Conservation (phyloP, 2,329 filamentous ascomycete species). For the Phialocephala sp. region DNA sequence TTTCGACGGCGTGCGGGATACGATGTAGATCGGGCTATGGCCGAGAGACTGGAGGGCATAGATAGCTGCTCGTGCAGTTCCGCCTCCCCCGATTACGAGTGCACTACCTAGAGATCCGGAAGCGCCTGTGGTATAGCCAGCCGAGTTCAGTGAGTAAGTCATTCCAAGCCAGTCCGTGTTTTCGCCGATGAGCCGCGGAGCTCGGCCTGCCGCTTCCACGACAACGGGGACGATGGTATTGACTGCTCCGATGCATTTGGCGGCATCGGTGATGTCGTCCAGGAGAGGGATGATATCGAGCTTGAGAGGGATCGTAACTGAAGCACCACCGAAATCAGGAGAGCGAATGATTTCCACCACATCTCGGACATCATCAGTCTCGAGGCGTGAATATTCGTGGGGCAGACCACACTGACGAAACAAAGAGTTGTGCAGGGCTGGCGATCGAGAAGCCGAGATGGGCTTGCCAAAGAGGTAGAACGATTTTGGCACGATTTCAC, state of each 20-base stretch:
- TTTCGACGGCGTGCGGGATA: conserved; percentile 76
- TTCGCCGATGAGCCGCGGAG: conserved; percentile 71
- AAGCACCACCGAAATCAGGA: conserved; percentile 86
- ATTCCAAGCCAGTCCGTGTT: conserved; percentile 98
- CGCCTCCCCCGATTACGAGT: conserved; percentile 88
- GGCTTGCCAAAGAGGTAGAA: conserved; percentile 92
- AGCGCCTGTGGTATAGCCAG: conserved; percentile 34
- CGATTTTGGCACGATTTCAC: conserved; percentile 74
- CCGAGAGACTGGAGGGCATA: conserved; percentile 85
- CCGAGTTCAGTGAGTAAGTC: conserved; percentile 68
- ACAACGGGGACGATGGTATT: conserved; percentile 84
- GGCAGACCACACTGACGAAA: conserved; percentile 81
- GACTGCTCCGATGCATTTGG: conserved; percentile 84
- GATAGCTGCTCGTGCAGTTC: conserved; percentile 89
- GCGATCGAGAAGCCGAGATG: conserved; percentile 81
- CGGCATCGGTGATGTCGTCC: conserved; percentile 80
- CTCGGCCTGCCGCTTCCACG: conserved; percentile 41
- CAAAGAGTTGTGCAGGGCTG: conserved; percentile 86
- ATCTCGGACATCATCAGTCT: conserved; percentile 70
- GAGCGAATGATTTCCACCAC: conserved; percentile 70
- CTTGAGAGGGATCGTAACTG: conserved; percentile 95
- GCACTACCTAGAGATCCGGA: conserved; percentile 55
- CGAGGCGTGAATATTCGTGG: conserved; percentile 77
- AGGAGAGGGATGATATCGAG: conserved; percentile 82
- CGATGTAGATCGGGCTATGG: conserved; percentile 84